These are phyloP conservation scores for Filobasidium floriforme DNA, from an alignment of 768 basidiomycete genomes.

Conservation along the genomic window DNA sequence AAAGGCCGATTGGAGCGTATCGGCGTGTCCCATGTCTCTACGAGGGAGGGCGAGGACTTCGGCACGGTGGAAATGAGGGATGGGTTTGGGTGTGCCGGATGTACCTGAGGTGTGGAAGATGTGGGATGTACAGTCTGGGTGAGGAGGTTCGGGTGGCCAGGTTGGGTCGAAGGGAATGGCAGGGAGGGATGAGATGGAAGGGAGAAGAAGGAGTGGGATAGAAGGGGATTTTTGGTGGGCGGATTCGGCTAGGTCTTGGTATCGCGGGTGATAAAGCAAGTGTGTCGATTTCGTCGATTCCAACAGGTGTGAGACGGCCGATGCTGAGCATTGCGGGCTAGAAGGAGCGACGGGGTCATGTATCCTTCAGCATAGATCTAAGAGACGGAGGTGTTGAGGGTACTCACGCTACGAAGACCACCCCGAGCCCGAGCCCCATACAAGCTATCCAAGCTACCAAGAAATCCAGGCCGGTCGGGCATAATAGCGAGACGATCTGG, in stretches of 20 bases:
- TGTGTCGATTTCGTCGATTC: slow-evolving; percentile 45
- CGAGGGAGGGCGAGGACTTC: slow-evolving; percentile 38
- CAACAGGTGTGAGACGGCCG: slow-evolving; percentile 50
- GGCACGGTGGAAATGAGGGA: slow-evolving; percentile 45
- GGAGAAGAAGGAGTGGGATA: slow-evolving; percentile 16
- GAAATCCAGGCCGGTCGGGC: slow-evolving; percentile 38
- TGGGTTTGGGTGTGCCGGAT: slow-evolving; percentile 52
- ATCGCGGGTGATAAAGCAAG: slow-evolving; percentile 48
- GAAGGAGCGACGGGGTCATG: not conserved
- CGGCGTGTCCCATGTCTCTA: slow-evolving; percentile 30
- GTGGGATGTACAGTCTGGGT: slow-evolving; percentile 29
- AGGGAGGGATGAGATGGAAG: not conserved
- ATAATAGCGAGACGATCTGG: slow-evolving; percentile 31
- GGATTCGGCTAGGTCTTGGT: slow-evolving; percentile 42
- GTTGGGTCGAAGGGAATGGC: slow-evolving; percentile 23
- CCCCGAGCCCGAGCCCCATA: slow-evolving; percentile 38
- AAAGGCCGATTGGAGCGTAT: slow-evolving; percentile 41
- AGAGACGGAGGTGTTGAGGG: not conserved
- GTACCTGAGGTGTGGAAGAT: slow-evolving; percentile 51
- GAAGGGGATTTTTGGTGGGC: slow-evolving; percentile 23
- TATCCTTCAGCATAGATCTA: too few relatives aligned
- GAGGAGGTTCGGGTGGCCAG: slow-evolving; percentile 11
- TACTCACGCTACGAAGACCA: slow-evolving; percentile 39
- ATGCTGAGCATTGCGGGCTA: slow-evolving; percentile 46
- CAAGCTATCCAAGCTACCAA: slow-evolving; percentile 37